Evolutionary conservation across 352 stramenopile genomes (phyloP).

Genomic region (Pythium aphanidermatum): DNA sequence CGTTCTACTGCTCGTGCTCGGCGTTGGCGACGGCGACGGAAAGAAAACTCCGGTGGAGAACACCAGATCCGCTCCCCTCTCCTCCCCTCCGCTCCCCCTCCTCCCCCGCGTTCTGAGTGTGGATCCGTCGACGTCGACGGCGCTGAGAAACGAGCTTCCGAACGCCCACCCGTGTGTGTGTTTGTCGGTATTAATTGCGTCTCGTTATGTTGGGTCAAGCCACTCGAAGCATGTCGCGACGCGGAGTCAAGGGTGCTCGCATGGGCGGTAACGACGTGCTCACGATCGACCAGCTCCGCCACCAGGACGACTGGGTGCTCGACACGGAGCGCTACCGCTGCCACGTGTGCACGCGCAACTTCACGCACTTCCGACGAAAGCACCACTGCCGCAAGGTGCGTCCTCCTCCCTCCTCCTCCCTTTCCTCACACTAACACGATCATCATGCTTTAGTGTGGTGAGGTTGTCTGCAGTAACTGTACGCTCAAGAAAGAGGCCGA

Average conservation of each 20-base stretch:
- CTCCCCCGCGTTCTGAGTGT: neutral
- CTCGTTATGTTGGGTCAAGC: conserved; percentile 11
- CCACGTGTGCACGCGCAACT: conserved; percentile 87
- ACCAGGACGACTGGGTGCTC: conserved; percentile 86
- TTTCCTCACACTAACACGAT: too few species aligned
- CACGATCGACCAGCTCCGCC: conserved; percentile 82
- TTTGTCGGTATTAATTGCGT: conserved; percentile 16
- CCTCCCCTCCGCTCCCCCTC: neutral
- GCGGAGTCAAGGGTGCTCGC: conserved; percentile 57
- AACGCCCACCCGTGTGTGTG: too few species aligned
- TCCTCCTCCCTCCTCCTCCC: neutral
- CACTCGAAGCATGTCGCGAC: conserved; percentile 52
- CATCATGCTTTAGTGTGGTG: conserved; percentile 84
- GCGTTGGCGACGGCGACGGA: too few species aligned
- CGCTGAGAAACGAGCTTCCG: too few species aligned
- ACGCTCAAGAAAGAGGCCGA: conserved; percentile 85
- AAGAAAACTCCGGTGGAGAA: neutral
- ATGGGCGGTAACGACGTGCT: conserved; percentile 83
- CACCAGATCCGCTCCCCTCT: neutral
- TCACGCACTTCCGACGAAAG: conserved; percentile 85
- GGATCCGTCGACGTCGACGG: conserved; percentile 5
- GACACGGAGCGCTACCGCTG: conserved; percentile 85
- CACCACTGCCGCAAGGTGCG: conserved; percentile 84
- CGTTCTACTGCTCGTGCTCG: too few species aligned
- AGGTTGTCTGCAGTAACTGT: conserved; percentile 85